Base-by-base conservation (phyloP, 176 grass and related monocot species). In the Melocanna baccifera region DNA sequence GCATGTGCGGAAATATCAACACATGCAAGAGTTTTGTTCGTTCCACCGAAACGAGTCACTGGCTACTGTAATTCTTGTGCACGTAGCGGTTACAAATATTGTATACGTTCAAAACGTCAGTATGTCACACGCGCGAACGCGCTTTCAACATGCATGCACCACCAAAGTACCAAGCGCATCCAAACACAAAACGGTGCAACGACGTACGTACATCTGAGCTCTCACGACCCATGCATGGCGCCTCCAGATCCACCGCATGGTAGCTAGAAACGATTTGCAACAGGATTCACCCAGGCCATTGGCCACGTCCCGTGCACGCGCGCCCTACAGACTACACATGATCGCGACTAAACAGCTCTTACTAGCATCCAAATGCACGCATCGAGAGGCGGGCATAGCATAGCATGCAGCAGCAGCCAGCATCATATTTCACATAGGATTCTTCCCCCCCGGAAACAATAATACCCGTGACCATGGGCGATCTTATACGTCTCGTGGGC, bases 321-420 rank as follows among this genome's bases (percentile, higher is more conserved):
- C 32, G 52, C 63, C 8, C 48, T 40, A 68, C 76, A 62, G 7
- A 47, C n/a, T 37, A 76, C 78, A 9, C 78, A 90, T 78, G 84
- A 67, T 73, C 9, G 79, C 46, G 47, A 59, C 79, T 41, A 42
- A 9, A 86, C 67, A 73, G 73, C 73, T 83, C 84, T 18, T 28
- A 62, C 57, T 48, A 90, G 43, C 63, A 30, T 83, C 79, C 79
- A 86, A 79, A 67, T 22, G 67, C 88, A 78, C 79, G 67, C 84
- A 86, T 83, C 88, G 71, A 71, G 26, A 30, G 70, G 26, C 23
- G 40, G 45, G 43, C 69, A 16, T 29, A 11, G 48, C 65, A 18
- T 18, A 56, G 57, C 51, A 46, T 7, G 32, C 73, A 20, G 10
- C 57, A 16, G 28, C 40, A 43, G 40, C 12, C 40, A 29, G 48